Base-by-base conservation (phyloP, 2,329 filamentous ascomycete species). In the Elsinoe perseae region DNA sequence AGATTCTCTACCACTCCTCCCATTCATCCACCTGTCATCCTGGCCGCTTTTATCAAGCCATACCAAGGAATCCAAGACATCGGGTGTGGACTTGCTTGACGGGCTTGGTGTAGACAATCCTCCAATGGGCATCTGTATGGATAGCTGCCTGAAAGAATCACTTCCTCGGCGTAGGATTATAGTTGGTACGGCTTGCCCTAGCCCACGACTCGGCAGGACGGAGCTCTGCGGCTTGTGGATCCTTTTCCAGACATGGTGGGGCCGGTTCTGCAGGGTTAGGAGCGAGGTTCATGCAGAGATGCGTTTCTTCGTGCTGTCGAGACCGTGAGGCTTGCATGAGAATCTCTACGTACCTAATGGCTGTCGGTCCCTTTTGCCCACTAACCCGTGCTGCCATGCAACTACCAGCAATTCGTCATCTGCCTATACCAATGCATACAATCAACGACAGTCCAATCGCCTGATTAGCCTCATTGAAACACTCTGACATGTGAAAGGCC, bases 191-290 rank as follows among this genome's bases (percentile, higher is more conserved):
- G 23, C 27, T 27, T 23, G 48, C 27, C 28, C 44, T 32, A 50
- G 23, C 30, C 5, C 44, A 34, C n/a, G 28, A 16, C 23, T 34
- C 48, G 48, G 48, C 48, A 52, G 30, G 48, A 52, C 48, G 48
- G 48, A 38, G 16, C 20, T 30, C 14, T 36, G 30, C 28, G 48
- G 48, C 48, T 52, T 52, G 48, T 52, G 48, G 48, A 52, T 52
- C 48, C 44, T 30, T 50, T 50, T 21, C 20, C n/a, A 6, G 18
- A 21, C 7, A 12, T 25, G 20, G 40, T 44, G 40, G 40, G 25
- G 40, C 40, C 40, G 40, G 44, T 36, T 50, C 44, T 50, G 44
- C 44, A 50, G 44, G 25, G 28, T 30, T 18, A 12, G 7, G 16
- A 34, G 27, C 21, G 44, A 34, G 16, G 28, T 30, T 50, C 25